Evolutionary conservation across 2,329 filamentous ascomycete species (phyloP), one percentile per base, ranked within the genome.

Genomic region (Volutella citrinella): DNA sequence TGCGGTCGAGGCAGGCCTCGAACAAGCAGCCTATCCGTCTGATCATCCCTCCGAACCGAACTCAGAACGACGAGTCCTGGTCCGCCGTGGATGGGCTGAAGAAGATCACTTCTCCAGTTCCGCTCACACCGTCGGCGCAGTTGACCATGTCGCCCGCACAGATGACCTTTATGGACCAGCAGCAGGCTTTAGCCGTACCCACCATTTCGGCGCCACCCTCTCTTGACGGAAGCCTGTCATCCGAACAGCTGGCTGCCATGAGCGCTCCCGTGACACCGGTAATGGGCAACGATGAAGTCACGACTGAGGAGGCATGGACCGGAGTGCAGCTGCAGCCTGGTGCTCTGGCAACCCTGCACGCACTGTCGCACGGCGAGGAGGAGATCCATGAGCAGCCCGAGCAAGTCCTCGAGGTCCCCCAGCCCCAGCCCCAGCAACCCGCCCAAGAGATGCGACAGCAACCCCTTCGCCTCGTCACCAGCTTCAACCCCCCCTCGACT

Each of bases 261-360:
- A 95, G 88, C 53, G 87, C 87, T 30, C 89, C 91, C 6, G 80
- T 86, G 10, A 96, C 90, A 1, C 90, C 90, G 11, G 74, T 91
- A 40, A 73, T 87, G 45, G 78, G 72, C 12, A 66, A 70, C 36
- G 66, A 70, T 15, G 71, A 78, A 19, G 66, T 68, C 9, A 68
- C 72, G 21, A 65, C 71, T 13, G 76, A 78, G 28, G 68, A 75
- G 38, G 75, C 78, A 36, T 95, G 88, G 87, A 70, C 68, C 18
- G 84, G 84, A 3, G 76, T 89, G 19, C 76, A 77, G 48, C 78
- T 96, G 25, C 85, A 94, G 52, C 81, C 85, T 25, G 85, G 79
- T 42, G 89, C 90, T 18, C 68, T 96, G 46, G 84, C 84, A 30
- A 90, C 87, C 5, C 72, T 96, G 11, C 82, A 88, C 30, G 82